Conservation (phyloP, 371 early-diverging fungal genomes). For the Actinomucor elegans region DNA sequence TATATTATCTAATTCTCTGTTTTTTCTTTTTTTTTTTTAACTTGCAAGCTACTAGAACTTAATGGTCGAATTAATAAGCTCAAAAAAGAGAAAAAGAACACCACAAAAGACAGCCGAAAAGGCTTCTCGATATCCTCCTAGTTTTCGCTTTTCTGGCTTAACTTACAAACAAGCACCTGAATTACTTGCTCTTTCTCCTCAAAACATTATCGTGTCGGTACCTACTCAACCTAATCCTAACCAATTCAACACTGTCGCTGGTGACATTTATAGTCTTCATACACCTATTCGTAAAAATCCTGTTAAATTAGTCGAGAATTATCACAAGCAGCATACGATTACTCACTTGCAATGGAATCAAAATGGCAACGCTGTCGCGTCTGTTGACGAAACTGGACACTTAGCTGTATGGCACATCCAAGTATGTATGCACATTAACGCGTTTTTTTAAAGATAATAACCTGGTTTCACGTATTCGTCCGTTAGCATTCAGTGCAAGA, state of each 20-base stretch:
- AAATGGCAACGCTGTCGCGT: constrained; percentile 41
- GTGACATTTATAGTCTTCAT: constrained; percentile 33
- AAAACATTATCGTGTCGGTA: constrained; percentile 26
- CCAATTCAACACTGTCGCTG: constrained; percentile 27
- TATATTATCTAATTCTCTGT: neutral
- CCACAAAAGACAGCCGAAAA: neutral
- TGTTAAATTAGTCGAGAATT: constrained; percentile 30
- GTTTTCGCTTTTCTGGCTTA: constrained; percentile 22
- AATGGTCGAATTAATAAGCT: neutral
- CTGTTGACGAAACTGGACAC: constrained; percentile 46
- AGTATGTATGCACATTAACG: constrained; percentile 16
- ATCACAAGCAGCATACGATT: constrained; percentile 39
- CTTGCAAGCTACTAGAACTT: too few relatives aligned
- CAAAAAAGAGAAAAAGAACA: constrained; percentile 2
- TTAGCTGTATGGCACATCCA: constrained; percentile 43
- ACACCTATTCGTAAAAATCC: constrained; percentile 20
- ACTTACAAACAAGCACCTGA: constrained; percentile 34
- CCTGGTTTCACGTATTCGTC: too few relatives aligned
- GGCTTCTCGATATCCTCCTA: constrained; percentile 8
- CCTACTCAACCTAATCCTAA: constrained; percentile 28
- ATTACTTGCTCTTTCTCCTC: constrained; percentile 29
- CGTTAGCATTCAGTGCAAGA: constrained; percentile 35
- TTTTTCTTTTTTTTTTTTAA: neutral
- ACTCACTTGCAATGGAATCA: constrained; percentile 48
- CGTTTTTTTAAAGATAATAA: neutral